Evolutionary conservation across 2,329 filamentous ascomycete genomes (phyloP), one percentile per base, ranked within the genome.

Genomic region (Ophiostoma fasciatum): DNA sequence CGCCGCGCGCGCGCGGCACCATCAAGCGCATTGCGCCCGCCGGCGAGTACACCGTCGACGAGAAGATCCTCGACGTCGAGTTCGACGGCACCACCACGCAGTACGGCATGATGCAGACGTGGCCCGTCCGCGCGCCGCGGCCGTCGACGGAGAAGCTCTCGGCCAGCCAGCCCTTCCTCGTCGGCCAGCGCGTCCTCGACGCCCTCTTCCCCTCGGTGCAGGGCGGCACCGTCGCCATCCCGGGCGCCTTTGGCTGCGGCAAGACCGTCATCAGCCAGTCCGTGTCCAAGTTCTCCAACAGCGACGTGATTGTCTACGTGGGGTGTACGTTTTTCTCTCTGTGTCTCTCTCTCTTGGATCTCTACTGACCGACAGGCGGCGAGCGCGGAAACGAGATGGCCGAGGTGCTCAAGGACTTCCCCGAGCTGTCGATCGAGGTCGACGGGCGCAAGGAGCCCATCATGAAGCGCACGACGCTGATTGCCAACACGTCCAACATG

Each of bases 401-500:
- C 45, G 90, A 98, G 71, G 90, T 98, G 49, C 71, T 98, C 71
- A 96, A 94, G 82, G 90, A 98, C 62, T 98, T 98, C 70, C 90
- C 90, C 41, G 87, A 96, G 71, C 82, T 98, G 46, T 82, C 82
- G 32, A 98, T 98, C 54, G 80, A 92, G 14, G 76, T 96, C 49
- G 80, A 94, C 29, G 90, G 90, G 50, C 84, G 88, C 55, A 80
- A 88, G 62, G 90, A 98, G 59, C 87, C 88, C 48, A 98, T 98
- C 67, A 98, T 98, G 90, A 98, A 98, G 75, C 88, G 90, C 58
- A 98, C 90, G 13, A 92, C 85, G 17, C 71, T 98, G 42, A 96
- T 98, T 55, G 90, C 90, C 59, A 98, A 98, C 64, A 98, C 90
- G 29, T 98, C 90, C 51, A 98, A 98, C 70, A 98, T 98, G 90